These are phyloP conservation scores for Lactarius hengduanensis DNA, from an alignment of 768 basidiomycete genomes.

Conservation along the genomic window DNA sequence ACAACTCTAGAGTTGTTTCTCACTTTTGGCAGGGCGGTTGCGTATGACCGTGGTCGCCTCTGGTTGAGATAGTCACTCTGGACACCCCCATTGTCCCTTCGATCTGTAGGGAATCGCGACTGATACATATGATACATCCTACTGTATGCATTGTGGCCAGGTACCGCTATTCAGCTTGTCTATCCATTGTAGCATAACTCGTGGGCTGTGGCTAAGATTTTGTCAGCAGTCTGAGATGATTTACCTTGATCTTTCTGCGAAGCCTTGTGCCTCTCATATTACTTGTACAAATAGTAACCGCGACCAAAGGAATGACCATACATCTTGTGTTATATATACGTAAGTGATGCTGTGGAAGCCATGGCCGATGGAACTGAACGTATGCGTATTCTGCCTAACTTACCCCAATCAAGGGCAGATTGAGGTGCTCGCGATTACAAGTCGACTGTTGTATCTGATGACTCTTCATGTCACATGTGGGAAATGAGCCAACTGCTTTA, in stretches of 20 bases:
- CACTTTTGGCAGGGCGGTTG: too few relatives aligned
- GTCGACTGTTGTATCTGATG: background rate
- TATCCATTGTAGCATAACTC: conserved; percentile 37
- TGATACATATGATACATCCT: background rate
- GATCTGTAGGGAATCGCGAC: background rate
- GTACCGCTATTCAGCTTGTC: conserved; percentile 23
- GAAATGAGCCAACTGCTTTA: background rate
- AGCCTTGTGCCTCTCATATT: background rate
- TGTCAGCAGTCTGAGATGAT: conserved; percentile 57
- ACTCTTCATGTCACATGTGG: background rate
- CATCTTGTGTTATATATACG: too few relatives aligned
- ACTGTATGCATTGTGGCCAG: background rate
- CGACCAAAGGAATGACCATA: background rate
- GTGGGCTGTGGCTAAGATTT: conserved; percentile 35
- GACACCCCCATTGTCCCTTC: background rate
- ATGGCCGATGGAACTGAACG: too few relatives aligned
- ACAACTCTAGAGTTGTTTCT: too few relatives aligned
- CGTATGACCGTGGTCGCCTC: too few relatives aligned
- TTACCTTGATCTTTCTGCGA: background rate
- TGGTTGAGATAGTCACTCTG: too few relatives aligned
- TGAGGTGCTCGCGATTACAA: background rate
- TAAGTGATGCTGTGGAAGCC: too few relatives aligned
- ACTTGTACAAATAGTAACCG: background rate
- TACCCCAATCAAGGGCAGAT: too few relatives aligned
- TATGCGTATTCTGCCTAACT: too few relatives aligned